Base-by-base conservation (phyloP, 2,329 filamentous ascomycete species). In the Fusarium brachygibbosum region DNA sequence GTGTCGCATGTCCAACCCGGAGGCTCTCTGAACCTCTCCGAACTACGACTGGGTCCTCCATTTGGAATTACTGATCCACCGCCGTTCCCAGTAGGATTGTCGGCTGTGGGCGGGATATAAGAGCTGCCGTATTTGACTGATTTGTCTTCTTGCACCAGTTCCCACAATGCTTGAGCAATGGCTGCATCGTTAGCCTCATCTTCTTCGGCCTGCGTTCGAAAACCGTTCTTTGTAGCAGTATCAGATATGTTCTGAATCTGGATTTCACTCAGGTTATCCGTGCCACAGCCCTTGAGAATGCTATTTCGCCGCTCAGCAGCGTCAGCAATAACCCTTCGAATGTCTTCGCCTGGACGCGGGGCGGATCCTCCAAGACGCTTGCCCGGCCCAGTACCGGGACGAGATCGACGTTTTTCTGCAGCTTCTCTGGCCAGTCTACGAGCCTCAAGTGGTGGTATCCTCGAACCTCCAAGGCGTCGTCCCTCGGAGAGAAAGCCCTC, bases 141-240 rank as follows among this genome's bases (percentile, higher is more conserved):
- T 66, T 91, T 87, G 66, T 97, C 94, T 76, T 97, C 90, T 75
- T 97, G 91, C 28, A 96, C 91, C 19, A 97, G 83, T 74, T 98
- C 94, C 82, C 93, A 94, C 32, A 97, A 83, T 0, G 94, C 94
- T 74, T 94, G 89, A 54, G 93, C 89, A 64, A 97, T 97, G 7
- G 94, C 94, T 25, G 88, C 85, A 58, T 97, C 93, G 73, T 97
- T 97, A 5, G 93, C 94, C 71, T 94, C 91, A 57, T 97, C 93
- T 77, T 97, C 92, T 70, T 97, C 93, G 0, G 93, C 93, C 74
- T 92, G 88, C 0, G 94, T 98, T 63, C 86, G 87, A 81, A 97
- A 95, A 0, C 93, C 93, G 69, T 91, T 91, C 58, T 84, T 84
- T 8, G 88, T 88, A 37, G 90, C 91, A 61, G 82, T 82, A 53